phyloP scores from a whole-genome alignment of 2,329 filamentous ascomycete species.

The Neoscytalidium dimidiatum region DNA sequence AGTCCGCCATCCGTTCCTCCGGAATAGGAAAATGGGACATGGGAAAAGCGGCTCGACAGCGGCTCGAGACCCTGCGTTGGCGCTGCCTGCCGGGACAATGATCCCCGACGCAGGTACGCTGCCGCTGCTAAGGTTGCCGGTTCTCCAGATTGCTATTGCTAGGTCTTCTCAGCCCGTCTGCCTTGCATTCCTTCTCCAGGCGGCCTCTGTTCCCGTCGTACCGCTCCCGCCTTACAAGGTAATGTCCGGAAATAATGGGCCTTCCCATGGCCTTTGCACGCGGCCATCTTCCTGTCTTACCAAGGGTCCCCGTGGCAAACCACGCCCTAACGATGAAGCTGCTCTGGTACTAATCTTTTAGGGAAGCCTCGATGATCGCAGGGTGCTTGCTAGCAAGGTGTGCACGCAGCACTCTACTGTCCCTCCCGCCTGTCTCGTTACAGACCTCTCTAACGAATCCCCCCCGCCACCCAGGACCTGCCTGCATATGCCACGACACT shows the following conservation, averaged over 20 bases:
- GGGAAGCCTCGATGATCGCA: not conserved
- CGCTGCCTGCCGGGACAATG: not conserved
- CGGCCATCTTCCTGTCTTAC: not conserved
- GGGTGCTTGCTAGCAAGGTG: not conserved
- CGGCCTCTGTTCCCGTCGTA: not conserved
- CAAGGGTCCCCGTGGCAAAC: not conserved
- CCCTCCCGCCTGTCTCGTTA: not conserved
- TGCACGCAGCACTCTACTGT: not conserved
- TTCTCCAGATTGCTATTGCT: not conserved
- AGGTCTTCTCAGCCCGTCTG: not conserved
- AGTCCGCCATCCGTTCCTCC: not conserved
- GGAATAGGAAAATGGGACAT: not conserved
- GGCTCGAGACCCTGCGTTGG: not conserved
- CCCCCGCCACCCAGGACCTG: not conserved
- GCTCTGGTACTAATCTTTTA: not conserved
- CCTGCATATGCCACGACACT: not conserved
- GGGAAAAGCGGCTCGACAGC: not conserved
- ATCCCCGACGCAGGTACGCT: not conserved
- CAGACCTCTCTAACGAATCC: conserved; percentile 6
- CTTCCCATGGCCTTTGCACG: not conserved
- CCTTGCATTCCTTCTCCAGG: no score
- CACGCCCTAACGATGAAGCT: not conserved
- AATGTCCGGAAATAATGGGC: not conserved
- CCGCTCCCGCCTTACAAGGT: not conserved
- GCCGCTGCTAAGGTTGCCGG: not conserved